Base-by-base conservation (phyloP, 352 stramenopile genomes). In the Chrysophaeum taylorii region DNA sequence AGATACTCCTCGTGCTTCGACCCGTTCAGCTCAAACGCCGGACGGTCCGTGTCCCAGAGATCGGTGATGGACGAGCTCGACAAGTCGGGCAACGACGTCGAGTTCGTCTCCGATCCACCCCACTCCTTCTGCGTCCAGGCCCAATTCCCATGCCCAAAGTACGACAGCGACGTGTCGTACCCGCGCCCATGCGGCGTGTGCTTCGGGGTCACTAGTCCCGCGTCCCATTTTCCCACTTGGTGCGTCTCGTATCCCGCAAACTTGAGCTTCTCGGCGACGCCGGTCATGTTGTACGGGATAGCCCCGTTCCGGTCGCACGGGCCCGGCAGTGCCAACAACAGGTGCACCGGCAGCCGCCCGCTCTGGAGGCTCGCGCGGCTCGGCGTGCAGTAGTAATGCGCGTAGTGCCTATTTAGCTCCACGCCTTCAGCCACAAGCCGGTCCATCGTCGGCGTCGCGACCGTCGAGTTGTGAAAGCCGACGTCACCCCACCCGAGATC, bases 221-320 rank as follows among this genome's bases (percentile, higher is more conserved):
- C 70, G 45, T 82, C 71, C 77, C 73, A 80, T 42, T 82, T 82
- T 33, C 77, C 77, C n/a, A 78, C 69, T 35, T 74, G 69, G 50
- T 76, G 62, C 9, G 76, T 82, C 21, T n/a, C 18, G 68, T 80
- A 78, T 5, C 72, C 69, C 21, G 21, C 60, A 0, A 23, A 27
- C 33, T 60, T 33, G 15, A 82, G 62, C 48, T 72, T 57, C 27
- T 76, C 71, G 12, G 72, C 75, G 23, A 78, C 53, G 2, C 41
- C 68, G 16, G 75, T 72, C 64, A 79, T 75, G 38, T 78, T 78
- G 12, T 54, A 48, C 33, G 64, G 74, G 42, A 78, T 66, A 16
- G 71, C 74, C 18, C 45, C 45, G 12, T n/a, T n/a, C 45, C 45
- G 45, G 31, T 16, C 45, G 45, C 45, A 25, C 4, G 18, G 12